Evolutionary conservation across 1,139 yeast species (phyloP).

Genomic region (Suhomyces bokatorum): DNA sequence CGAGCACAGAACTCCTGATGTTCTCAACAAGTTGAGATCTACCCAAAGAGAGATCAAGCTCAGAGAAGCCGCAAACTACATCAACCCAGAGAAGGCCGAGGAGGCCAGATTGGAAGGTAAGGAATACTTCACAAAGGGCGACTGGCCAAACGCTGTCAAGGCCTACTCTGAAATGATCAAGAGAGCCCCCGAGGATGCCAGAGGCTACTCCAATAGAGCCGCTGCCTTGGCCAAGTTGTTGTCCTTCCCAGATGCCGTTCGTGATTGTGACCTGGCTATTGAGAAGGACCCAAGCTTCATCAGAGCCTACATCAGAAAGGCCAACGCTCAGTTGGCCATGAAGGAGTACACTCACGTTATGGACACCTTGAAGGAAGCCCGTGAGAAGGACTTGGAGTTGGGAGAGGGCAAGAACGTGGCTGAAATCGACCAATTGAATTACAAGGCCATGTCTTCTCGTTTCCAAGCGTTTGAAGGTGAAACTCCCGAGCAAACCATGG

Average conservation of each 20-base stretch:
- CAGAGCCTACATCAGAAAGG: conserved; percentile 96
- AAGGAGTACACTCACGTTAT: conserved; percentile 81
- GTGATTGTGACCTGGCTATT: conserved; percentile 89
- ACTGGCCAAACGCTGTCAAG: conserved; percentile 96
- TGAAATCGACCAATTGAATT: conserved; percentile 82
- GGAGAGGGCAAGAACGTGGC: conserved; percentile 56
- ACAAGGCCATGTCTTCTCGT: conserved; percentile 76
- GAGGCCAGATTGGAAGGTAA: conserved; percentile 94
- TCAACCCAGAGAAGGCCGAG: conserved; percentile 91
- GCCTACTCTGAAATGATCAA: conserved; percentile 94
- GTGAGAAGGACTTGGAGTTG: conserved; percentile 65
- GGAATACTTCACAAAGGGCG: conserved; percentile 82
- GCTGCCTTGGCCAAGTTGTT: conserved; percentile 92
- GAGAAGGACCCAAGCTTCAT: conserved; percentile 83
- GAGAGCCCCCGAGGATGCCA: conserved; percentile 94
- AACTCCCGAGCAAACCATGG: conserved; percentile 92
- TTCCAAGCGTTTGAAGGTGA: conserved; percentile 84
- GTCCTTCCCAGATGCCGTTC: conserved; percentile 96
- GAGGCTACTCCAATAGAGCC: conserved; percentile 98
- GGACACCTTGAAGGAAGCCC: conserved; percentile 79
- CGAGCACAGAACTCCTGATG: conserved; percentile 96
- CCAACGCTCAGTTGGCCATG: conserved; percentile 90
- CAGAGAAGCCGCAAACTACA: conserved; percentile 72
- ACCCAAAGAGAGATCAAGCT: conserved; percentile 84
- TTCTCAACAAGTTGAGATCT: conserved; percentile 79